Evolutionary conservation across 495 filamentous ascomycete genomes (phyloP), one percentile per base, ranked within the genome.

Genomic region (Aspergillus hancockii): DNA sequence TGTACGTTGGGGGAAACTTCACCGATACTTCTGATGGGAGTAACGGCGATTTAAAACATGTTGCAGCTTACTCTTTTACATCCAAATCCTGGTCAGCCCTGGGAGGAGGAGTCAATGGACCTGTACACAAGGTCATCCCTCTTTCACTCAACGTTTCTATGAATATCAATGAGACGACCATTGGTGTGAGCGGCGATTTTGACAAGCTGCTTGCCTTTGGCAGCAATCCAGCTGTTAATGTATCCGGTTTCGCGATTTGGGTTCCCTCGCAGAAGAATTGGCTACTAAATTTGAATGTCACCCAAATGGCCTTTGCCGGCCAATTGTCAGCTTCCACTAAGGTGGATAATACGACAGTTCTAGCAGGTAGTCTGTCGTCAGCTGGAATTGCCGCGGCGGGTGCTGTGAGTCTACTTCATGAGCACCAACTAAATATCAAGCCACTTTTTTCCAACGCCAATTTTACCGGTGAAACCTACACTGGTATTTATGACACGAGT

Each of bases 1-100:
- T 98, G 25, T 99, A 91, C 62, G 85, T 96, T 40, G 94, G 92
- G 30, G 94, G 94, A 40, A 82, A 83, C 60, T 99, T 99, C 69
- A 90, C 86, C 40, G 82, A 88, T 63, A 93, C 92, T 0, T 80
- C 78, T 21, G 81, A 86, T 49, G 81, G 81, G 28, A 81, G 78
- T 18, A 79, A 71, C 14, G 58, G 78, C 23, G 87, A 86, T 6
- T 72, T 99, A 28, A 83, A 82, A 49, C 84, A 91, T 61, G 78
- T 96, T 49, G 93, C 90, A 1, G 78, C 86, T 16, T 99, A 90
- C 71, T 85, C 91, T 63, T 85, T 81, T 8, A 69, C 77, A 13
- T 83, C 77, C 55, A 84, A 90, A 54, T 70, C 78, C 14, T 99
- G 93, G 94, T 76, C 75, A 23, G 68, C 94, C 0, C 80, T 99